These are phyloP conservation scores for Leucosporidium scottii DNA, from an alignment of 768 basidiomycete genomes.

Conservation along the genomic window DNA sequence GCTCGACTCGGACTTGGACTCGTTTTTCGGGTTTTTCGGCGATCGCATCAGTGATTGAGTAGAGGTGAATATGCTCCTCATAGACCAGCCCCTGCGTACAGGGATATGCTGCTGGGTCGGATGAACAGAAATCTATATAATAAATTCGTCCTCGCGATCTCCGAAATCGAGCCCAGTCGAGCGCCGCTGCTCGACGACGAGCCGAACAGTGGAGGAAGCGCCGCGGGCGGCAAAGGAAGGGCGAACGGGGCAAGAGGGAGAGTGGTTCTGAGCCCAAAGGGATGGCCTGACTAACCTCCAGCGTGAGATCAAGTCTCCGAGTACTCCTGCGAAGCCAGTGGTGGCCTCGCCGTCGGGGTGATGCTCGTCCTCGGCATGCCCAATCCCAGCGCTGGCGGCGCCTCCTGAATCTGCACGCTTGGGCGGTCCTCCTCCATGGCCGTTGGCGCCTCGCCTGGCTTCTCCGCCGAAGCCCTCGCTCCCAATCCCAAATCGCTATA, in stretches of 20 bases:
- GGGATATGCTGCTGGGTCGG: conserved; percentile 1
- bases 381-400: background rate
- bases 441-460: background rate
- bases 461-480: background rate
- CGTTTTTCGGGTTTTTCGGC: no score
- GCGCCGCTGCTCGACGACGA: no score
- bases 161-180: no score
- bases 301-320: no score
- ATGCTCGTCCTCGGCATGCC: conserved; percentile 5
- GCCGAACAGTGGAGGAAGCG: no score
- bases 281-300: no score
- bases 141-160: background rate
- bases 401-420: background rate
- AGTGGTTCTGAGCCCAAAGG: no score
- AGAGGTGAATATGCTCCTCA: no score
- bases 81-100: no score
- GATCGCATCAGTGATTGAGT: no score
- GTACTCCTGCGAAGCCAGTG: conserved; percentile 1
- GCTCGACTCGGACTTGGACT: no score
- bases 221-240: background rate
- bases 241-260: background rate
- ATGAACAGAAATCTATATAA: conserved; percentile 23
- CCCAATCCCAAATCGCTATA: conserved; percentile 2
- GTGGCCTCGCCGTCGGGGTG: conserved; percentile 35
- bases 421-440: background rate